Base-by-base conservation (phyloP, 352 stramenopile species). In the Salisapilia sapeloensis region DNA sequence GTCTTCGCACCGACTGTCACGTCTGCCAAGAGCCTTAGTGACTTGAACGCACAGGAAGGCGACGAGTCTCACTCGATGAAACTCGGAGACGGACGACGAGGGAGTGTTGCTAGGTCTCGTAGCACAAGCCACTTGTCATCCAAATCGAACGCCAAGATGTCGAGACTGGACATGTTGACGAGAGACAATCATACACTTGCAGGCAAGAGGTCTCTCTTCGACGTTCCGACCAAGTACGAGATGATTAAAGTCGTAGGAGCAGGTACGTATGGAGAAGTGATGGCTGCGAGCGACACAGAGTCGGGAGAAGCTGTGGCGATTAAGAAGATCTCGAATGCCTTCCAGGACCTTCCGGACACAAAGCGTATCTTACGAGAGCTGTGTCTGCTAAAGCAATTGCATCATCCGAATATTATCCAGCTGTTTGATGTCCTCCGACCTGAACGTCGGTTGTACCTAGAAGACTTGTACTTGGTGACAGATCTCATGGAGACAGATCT, bases 381-480 rank as follows among this genome's bases (percentile, higher is more conserved):
- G 31, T 83, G 75, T 29, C 43, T 96, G 20, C 53, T 96, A 20
- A 57, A 76, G 3, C 72, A 91, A 30, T 43, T 97, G 54, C 53
- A 53, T 4, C 80, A 92, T 24, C 70, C 89, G 9, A 94, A 96
- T 32, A 60, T 99, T 34, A 94, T 99, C 22, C 57, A 70, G 20
- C 72, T 98, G 29, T 71, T 90, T 26, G 90, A 97, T 48, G 75
- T 97, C 29, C 74, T 94, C 45, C 80, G 86, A 3, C 91, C 93
- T 2, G 66, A 82, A 40, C 82, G 85, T 19, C 58, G 96, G 11
- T 80, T 84, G 40, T 92, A 97, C 44, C 91, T 96, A 37, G 72
- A 96, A 41, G 92, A 98, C 56, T 92, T 98, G 23, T 97, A 97
- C 41, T 78, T 97, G 11, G 86, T 97, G 12, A 90, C 78, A 14